Base-by-base conservation (phyloP, 2,329 filamentous ascomycete species). In the Ophiocordyceps australis region DNA sequence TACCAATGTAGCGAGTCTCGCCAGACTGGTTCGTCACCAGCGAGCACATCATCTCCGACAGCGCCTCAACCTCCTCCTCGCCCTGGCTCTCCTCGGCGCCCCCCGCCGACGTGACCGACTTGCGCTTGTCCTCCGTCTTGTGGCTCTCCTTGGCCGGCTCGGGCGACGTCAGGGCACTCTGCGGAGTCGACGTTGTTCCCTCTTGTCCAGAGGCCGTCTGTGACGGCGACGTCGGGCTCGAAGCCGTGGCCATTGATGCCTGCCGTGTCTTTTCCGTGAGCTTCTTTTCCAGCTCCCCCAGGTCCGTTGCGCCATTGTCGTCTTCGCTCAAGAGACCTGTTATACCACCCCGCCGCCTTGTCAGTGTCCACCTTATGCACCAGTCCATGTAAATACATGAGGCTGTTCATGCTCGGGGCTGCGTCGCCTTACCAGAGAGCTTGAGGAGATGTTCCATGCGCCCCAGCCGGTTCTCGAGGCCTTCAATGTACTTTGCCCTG, bases 11-110 rank as follows among this genome's bases (percentile, higher is more conserved):
- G 50, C 89, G 67, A 7, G 86, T 94, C 57, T 98, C 89, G 28
- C 89, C 89, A 34, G 72, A 78, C 39, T 86, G 83, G 45, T 93
- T 95, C 2, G 86, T 95, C 17, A 98, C 85, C 17, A 98, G 56
- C 3, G 85, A 94, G 50, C 86, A 95, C 89, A 98, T 95, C 77
- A 94, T 89, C 53, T 98, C 89, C 1, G 86, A 93, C 30, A 98
- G 54, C 2, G 74, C 74, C 46, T 91, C 85, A 2, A 92, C 79
- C 40, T 92, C 78, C 36, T 75, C 63, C 37, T 71, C 33, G 2
- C 19, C 65, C 10, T 55, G 57, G 35, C 55, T 63, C 21, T 49
- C 46, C 23, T 51, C 47, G 9, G 47, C 47, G n/a, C n/a, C n/a
- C n/a, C n/a, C n/a, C n/a, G n/a, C n/a, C 7, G 48, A 28, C 31